Conservation (phyloP, 164 flowering plant genomes). For the Umbellularia californica region DNA sequence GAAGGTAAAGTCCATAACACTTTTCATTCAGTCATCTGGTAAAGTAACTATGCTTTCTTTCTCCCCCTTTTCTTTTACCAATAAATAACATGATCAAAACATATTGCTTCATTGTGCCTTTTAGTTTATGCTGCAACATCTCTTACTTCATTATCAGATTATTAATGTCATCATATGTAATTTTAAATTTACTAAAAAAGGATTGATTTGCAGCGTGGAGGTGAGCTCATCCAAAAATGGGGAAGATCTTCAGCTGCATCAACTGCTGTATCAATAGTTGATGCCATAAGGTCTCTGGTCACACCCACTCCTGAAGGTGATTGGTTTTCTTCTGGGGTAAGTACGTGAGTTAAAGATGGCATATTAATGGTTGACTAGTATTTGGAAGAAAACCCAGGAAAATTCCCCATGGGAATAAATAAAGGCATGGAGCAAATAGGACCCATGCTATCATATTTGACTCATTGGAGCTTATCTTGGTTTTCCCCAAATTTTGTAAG, state of each 20-base stretch:
- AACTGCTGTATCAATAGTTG: conserved; percentile 88
- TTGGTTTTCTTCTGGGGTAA: conserved; percentile 96
- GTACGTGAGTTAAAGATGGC: conserved; percentile 13
- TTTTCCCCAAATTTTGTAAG: not conserved
- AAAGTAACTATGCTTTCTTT: not conserved
- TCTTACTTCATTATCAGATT: no score
- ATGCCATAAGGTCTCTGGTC: conserved; percentile 78
- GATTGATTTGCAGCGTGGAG: conserved; percentile 72
- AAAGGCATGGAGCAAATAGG: not conserved
- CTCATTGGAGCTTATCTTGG: not conserved
- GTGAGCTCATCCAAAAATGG: conserved; percentile 90
- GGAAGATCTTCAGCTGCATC: conserved; percentile 99
- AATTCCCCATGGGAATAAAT: not conserved
- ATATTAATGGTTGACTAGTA: not conserved
- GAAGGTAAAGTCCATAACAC: conserved; percentile 38
- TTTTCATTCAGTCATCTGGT: not conserved
- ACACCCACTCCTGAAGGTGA: conserved; percentile 96
- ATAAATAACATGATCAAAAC: not conserved
- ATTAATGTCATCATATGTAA: not conserved
- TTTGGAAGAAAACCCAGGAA: not conserved
- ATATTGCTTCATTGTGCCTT: no score
- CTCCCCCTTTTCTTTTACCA: no score
- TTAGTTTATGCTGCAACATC: not conserved
- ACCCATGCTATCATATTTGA: not conserved
- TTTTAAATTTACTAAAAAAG: not conserved